Percentiles rank a stretch among this genome's conserved stretches.
phyloP scores from a whole-genome alignment of 2,329 filamentous ascomycete species.

The Amylocarpus encephaloides region DNA sequence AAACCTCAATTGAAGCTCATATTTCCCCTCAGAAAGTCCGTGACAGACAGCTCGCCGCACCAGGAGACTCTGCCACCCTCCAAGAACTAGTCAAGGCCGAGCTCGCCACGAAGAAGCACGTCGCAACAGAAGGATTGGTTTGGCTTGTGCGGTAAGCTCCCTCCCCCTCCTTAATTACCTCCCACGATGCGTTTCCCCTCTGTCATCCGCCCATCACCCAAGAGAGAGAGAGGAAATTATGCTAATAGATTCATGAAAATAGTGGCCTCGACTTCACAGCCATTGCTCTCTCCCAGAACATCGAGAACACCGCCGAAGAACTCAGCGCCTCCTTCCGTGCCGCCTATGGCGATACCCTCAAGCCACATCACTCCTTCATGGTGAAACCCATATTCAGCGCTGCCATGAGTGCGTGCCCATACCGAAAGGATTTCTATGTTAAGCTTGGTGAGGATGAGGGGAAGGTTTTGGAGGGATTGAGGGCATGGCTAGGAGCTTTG shows the following conservation, averaged over 20 bases:
- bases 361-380: constrained; percentile 83
- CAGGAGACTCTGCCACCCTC: constrained; percentile 72
- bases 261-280: constrained; percentile 93
- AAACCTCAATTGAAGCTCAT: not conserved
- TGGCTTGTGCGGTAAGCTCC: constrained; percentile 75
- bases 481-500: constrained; percentile 67
- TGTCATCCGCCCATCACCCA: not conserved
- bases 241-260: not conserved
- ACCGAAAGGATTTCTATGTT: constrained; percentile 85
- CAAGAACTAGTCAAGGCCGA: constrained; percentile 84
- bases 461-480: constrained; percentile 59
- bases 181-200: not conserved
- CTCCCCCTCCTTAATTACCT: not conserved
- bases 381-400: constrained; percentile 89
- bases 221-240: constrained; percentile 3
- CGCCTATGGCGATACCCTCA: constrained; percentile 81
- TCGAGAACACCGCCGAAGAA: constrained; percentile 62
- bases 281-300: constrained; percentile 73
- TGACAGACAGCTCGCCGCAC: constrained; percentile 71
- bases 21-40: constrained; percentile 69
- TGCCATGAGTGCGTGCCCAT: constrained; percentile 88
- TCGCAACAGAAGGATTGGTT: constrained; percentile 79
- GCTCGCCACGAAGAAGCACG: constrained; percentile 82
- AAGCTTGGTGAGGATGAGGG: constrained; percentile 68
- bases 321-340: constrained; percentile 79